Conservation (phyloP, 495 filamentous ascomycete species). For the Tetracladium setigerum region DNA sequence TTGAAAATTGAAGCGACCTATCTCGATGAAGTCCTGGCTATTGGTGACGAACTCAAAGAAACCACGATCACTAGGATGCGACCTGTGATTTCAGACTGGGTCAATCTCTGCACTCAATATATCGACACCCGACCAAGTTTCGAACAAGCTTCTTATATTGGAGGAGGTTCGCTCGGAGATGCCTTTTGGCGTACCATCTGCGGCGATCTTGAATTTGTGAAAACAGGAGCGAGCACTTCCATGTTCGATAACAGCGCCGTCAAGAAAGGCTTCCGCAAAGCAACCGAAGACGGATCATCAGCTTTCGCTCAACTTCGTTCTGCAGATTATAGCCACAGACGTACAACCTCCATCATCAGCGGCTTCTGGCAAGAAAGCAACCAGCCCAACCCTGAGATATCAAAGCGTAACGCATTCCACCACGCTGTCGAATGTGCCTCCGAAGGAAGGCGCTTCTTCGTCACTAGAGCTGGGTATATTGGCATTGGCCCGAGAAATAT, state of each 20-base stretch:
- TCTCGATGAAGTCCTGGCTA: constrained; percentile 15
- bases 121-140: too few species aligned
- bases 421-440: constrained; percentile 19
- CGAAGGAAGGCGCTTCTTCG: constrained; percentile 16
- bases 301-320: constrained; percentile 13
- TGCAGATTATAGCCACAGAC: constrained; percentile 7
- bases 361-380: constrained; percentile 10
- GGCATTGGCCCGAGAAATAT: constrained; percentile 18
- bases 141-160: not conserved
- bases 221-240: not conserved
- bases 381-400: not conserved
- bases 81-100: constrained; percentile 2
- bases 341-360: constrained; percentile 12
- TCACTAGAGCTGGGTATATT: constrained; percentile 19
- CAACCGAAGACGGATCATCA: not conserved
- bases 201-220: constrained; percentile 9
- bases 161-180: constrained; percentile 4
- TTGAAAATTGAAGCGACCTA: constrained; percentile 8
- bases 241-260: not conserved
- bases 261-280: constrained; percentile 5
- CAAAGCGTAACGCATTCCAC: constrained; percentile 16
- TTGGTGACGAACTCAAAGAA: constrained; percentile 13
- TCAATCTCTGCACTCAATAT: too few species aligned
- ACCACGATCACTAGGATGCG: constrained; percentile 9
- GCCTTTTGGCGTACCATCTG: constrained; percentile 20